phyloP scores from a whole-genome alignment of 1,284 basidiomycete genomes.

The Sporisorium graminicola region DNA sequence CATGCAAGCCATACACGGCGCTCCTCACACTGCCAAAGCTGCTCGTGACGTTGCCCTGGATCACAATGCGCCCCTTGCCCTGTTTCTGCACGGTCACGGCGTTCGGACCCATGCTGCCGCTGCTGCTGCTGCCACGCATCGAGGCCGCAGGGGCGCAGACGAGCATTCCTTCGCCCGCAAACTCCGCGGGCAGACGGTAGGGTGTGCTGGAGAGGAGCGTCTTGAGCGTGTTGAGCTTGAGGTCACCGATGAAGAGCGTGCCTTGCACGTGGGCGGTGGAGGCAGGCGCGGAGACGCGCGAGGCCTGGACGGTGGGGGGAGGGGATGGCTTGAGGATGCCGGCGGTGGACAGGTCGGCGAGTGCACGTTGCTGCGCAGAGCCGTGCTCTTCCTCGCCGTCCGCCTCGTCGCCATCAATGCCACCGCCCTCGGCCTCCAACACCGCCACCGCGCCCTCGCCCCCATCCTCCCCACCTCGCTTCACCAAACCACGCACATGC shows the following conservation, averaged over 20 bases:
- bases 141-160: constrained; percentile 58
- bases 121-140: too few species aligned
- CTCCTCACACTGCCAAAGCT: constrained; percentile 52
- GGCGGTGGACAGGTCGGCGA: not conserved
- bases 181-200: constrained; percentile 64
- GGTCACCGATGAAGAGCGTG: constrained; percentile 67
- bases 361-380: not conserved
- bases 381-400: constrained; percentile 2
- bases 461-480: not conserved
- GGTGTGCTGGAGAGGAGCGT: constrained; percentile 28
- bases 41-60: constrained; percentile 65
- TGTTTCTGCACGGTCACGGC: constrained; percentile 62
- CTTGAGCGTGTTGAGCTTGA: constrained; percentile 66
- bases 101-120: constrained; percentile 9
- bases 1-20: constrained; percentile 63
- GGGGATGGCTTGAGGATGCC: not conserved
- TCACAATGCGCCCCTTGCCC: constrained; percentile 56
- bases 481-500: constrained; percentile 19
- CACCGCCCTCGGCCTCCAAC: constrained; percentile 9
- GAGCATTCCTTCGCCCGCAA: constrained; percentile 67
- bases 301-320: not conserved
- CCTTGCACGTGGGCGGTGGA: constrained; percentile 13
- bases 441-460: constrained; percentile 9
- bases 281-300: not conserved
- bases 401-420: not conserved